Evolutionary conservation across 768 basidiomycete genomes (phyloP), one percentile per base, ranked within the genome.

Genomic region (Hygrophoropsis aurantiaca): DNA sequence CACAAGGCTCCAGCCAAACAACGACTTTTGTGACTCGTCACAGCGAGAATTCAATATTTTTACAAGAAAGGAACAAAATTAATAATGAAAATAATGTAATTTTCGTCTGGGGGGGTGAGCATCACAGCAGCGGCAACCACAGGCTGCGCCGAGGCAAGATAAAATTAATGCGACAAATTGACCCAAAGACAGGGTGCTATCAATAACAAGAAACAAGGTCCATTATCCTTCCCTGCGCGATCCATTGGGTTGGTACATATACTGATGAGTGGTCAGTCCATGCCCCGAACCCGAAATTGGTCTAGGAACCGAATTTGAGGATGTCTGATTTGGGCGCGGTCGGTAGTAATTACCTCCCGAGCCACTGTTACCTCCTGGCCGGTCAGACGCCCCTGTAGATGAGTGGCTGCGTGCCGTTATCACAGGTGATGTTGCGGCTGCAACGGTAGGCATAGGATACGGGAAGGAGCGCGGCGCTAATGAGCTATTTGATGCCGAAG

Each of bases 381-480:
- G 38, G 47, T 59, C 0, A 38, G 73, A 30, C 70, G 75, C n/a
- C 77, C 78, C 42, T 44, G 58, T 30, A 32, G 27, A 6, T 13
- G 27, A 30, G 13, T 30, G 27, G 15, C 61, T 36, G 1, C 72
- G 55, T n/a, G 69, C 54, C 3, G 75, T 53, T 18, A 85, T 70
- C 3, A 84, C 77, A 2, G 83, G 77, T 5, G 84, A 79, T 0
- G 81, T 80, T 37, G 74, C 74, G 9, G 74, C 80, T 1, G 85
- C 84, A 24, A 86, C 77, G 1, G 82, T 85, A 2, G 85, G 85
- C 83, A 87, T 85, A 5, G 85, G 83, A 77, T 82, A 88, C 4
- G 84, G 82, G 40, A 81, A 37, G 38, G 56, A 58, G 37, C 50
- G 59, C 21, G 42, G 38, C 5, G 67, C 56, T 1, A 62, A 50